Base-by-base conservation (phyloP, 495 filamentous ascomycete species). In the Massariosphaeria phaeospora region DNA sequence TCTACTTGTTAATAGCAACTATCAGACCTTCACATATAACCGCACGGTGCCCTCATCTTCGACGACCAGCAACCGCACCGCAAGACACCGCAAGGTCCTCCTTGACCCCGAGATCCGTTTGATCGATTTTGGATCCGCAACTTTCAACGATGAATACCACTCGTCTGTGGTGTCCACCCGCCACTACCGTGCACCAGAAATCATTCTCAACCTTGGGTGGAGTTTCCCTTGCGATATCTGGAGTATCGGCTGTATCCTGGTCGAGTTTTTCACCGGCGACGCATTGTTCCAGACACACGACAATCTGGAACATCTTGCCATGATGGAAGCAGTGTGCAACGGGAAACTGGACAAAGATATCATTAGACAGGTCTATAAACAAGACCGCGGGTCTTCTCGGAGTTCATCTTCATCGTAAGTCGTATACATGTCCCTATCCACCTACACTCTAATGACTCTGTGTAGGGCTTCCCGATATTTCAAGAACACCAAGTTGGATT, bases 181-280 rank as follows among this genome's bases (percentile, higher is more conserved):
- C 11, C 94, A 98, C 66, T 98, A 98, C 61, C 82, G 93, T 42
- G 93, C 93, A 0, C 94, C 93, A 0, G 94, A 98, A 66, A 98
- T 98, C 64, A 98, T 98, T 44, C 76, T 98, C 29, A 93, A 94
- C 11, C 76, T 97, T 2, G 94, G 94, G 13, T 98, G 93, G 94
- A 96, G 89, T 53, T 96, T 86, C 67, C 91, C 93, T 0, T 97
- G 94, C 65, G 93, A 98, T 64, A 91, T 98, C 39, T 98, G 93
- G 94, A 97, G 91, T 73, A 96, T 98, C 44, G 94, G 94, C 6
- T 98, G 93, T 63, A 98, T 98, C 56, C 72, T 98, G 35, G 94
- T 98, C n/a, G 93, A 98, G 62, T 98, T 97, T 70, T 98, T 89
- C 67, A 98, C 94, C 1, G 93, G 94, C 2, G 94, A 98, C 70